Conservation (phyloP, 2,329 filamentous ascomycete species). For the Penicillium sp. region DNA sequence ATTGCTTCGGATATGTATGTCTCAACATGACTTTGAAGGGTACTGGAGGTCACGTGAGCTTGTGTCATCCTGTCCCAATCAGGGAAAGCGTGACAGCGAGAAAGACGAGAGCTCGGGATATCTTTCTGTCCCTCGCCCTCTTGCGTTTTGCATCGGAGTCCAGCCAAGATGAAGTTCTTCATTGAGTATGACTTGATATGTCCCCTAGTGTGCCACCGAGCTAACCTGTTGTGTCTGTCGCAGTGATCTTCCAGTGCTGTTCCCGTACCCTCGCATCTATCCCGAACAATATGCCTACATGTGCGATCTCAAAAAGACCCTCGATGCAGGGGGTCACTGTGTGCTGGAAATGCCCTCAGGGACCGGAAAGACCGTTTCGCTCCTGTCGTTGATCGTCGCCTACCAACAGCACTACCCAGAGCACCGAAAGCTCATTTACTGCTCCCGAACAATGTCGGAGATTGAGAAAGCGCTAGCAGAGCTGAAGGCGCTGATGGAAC, state of each 20-base stretch:
- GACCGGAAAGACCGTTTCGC: slow-evolving; percentile 94
- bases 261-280: slow-evolving; percentile 74
- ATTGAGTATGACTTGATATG: slow-evolving; percentile 59
- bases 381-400: slow-evolving; percentile 91
- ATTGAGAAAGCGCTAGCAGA: slow-evolving; percentile 97
- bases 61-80: slow-evolving; percentile 35
- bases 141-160: slow-evolving; percentile 17
- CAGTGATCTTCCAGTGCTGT: slow-evolving; percentile 69
- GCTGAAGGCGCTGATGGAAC: slow-evolving; percentile 91
- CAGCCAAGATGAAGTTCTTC: slow-evolving; percentile 71
- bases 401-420: slow-evolving; percentile 95
- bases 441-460: slow-evolving; percentile 99
- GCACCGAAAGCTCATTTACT: slow-evolving; percentile 95
- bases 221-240: slow-evolving; percentile 8
- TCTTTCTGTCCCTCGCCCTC: slow-evolving; percentile 15
- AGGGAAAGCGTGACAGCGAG: slow-evolving; percentile 29
- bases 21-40: slow-evolving; percentile 17
- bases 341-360: slow-evolving; percentile 99
- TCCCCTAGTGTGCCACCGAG: slow-evolving; percentile 2
- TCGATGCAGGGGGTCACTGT: slow-evolving; percentile 92
- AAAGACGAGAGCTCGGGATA: slow-evolving; percentile 18
- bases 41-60: slow-evolving; percentile 37
- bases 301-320: slow-evolving; percentile 82
- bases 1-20: not conserved
- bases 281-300: slow-evolving; percentile 78